Percentiles rank a stretch among this genome's conserved stretches.
Evolutionary conservation across 441 rosid species (phyloP).

Genomic region (Populus trichocarpa): DNA sequence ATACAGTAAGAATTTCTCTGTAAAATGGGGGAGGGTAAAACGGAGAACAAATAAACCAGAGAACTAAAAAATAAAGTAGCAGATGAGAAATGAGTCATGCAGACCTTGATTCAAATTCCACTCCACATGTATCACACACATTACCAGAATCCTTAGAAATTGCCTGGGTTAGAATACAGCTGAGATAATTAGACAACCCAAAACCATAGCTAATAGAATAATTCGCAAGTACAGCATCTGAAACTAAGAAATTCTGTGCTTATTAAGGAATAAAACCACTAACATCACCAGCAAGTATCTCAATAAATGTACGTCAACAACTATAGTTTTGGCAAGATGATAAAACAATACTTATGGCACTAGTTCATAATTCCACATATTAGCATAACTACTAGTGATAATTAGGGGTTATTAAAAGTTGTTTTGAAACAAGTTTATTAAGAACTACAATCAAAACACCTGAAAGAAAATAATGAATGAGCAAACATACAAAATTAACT

Average conservation of each 20-base stretch:
- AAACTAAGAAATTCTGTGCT: neutral
- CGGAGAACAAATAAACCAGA: neutral
- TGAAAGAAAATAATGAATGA: neutral
- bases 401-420: neutral
- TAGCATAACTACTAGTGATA: neutral
- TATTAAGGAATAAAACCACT: neutral
- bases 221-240: neutral
- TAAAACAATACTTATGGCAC: neutral
- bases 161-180: conserved; percentile 43
- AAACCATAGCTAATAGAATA: neutral
- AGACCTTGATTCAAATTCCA: conserved; percentile 85
- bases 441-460: neutral
- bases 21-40: neutral
- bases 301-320: neutral
- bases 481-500: neutral
- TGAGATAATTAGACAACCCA: conserved; percentile 12
- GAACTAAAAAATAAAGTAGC: neutral
- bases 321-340: neutral
- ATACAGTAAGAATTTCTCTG: conserved; percentile 2
- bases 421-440: neutral
- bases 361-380: neutral
- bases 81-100: conserved; percentile 12
- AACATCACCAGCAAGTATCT: neutral
- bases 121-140: conserved; percentile 75
- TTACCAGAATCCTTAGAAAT: conserved; percentile 48